Base-by-base conservation (phyloP, 768 basidiomycete genomes). In the Pholiota microspora region DNA sequence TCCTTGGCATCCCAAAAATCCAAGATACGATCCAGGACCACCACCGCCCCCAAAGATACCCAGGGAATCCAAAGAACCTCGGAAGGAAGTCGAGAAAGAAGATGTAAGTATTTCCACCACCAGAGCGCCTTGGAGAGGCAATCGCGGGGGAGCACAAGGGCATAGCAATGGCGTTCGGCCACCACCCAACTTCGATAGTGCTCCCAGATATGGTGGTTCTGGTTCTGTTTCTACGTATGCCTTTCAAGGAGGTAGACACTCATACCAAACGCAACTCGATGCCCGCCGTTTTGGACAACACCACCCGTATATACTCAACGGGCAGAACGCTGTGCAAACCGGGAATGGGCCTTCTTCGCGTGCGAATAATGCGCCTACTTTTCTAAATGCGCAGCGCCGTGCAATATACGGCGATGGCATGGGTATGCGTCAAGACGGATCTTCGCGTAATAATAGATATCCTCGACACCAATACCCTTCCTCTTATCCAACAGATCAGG, bases 1-100 rank as follows among this genome's bases (percentile, higher is more conserved):
- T 49, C 64, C 64, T 10, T 91, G 89, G 89, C 62, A 65, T 24
- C 71, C 84, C 2, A 64, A 69, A 52, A 90, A 89, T 60, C 86
- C 89, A 1, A 64, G 75, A 46, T 90, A 90, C 65, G 86, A 90
- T 67, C 84, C 87, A 31, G 88, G 87, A 1, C 86, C 85, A 7
- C 81, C 77, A 0, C 84, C 86, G 1, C 79, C 79, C 21, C 81
- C 79, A 18, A 75, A 54, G 31, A 45, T 49, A 50, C 61, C 63
- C 18, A 58, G 56, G 55, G 60, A 60, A 51, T 21, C 21, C 23
- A 58, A 54, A 56, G 61, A 60, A 51, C 40, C 40, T 42, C 21
- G 40, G 40, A 23, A 16, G n/a, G n/a, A n/a, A 42, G 40, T 27
- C 13, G 51, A 36, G 12, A 21, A 51, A 16, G 29, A 45, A 42